Conservation (phyloP, 768 basidiomycete species). For the Phlegmacium glaucopus region DNA sequence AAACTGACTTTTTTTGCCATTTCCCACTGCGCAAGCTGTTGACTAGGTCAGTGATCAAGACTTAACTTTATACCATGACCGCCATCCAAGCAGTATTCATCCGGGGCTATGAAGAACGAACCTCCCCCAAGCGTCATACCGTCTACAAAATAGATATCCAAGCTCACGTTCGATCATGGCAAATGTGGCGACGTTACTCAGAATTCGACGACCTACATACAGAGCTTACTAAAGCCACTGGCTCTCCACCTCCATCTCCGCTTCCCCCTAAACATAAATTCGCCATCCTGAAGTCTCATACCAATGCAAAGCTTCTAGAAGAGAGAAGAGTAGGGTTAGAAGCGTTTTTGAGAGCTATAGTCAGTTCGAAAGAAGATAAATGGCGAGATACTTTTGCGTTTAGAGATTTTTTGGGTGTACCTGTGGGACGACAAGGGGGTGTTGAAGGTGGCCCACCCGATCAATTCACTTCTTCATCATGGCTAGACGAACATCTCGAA, state of each 20-base stretch:
- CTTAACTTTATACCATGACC: conserved; percentile 53
- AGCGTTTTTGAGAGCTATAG: conserved; percentile 79
- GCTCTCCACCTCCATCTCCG: conserved; percentile 70
- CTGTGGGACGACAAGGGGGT: conserved; percentile 52
- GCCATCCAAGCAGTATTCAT: conserved; percentile 78
- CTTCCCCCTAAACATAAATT: conserved; percentile 85
- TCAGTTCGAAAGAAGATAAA: conserved; percentile 74
- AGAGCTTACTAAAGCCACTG: conserved; percentile 77
- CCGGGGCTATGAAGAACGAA: conserved; percentile 64
- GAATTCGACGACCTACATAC: conserved; percentile 88
- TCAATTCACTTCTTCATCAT: conserved; percentile 72
- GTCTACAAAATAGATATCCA: conserved; percentile 84
- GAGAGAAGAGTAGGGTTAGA: conserved; percentile 80
- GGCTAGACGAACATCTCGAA: conserved; percentile 88
- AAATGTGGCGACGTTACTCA: conserved; percentile 91
- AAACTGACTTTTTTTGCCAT: too few relatives aligned
- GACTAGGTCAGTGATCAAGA: too few relatives aligned
- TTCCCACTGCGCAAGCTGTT: too few relatives aligned
- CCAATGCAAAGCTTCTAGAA: conserved; percentile 62
- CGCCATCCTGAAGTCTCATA: conserved; percentile 58
- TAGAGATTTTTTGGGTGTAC: conserved; percentile 84
- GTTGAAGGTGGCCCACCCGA: conserved; percentile 18
- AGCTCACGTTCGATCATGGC: conserved; percentile 89
- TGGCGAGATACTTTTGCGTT: conserved; percentile 83
- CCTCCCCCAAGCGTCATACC: conserved; percentile 70